These are phyloP conservation scores for Starmerella bombicola DNA, from an alignment of 805 yeast genomes.

Conservation along the genomic window DNA sequence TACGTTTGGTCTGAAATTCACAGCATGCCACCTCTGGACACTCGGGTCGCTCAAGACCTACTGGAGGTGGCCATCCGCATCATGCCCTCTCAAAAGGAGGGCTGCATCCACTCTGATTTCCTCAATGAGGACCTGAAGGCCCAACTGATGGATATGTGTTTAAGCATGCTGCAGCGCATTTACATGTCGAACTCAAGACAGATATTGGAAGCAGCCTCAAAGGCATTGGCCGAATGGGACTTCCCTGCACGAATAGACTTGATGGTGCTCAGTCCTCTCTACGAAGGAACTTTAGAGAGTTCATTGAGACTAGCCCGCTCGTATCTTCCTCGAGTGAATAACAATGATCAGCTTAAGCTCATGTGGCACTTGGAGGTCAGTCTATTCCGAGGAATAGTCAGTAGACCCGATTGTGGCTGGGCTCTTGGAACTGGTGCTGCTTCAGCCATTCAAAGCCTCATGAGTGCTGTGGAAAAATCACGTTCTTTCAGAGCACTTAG, in stretches of 20 bases:
- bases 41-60: constrained; percentile 2
- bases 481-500: constrained; percentile 4
- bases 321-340: constrained; percentile 1
- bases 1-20: constrained; percentile 2
- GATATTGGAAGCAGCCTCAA: not conserved
- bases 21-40: constrained; percentile 8
- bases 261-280: not conserved
- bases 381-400: not conserved
- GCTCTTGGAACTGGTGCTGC: not conserved
- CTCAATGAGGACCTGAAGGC: too few species aligned
- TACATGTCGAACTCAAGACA: constrained; percentile 5
- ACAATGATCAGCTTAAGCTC: constrained; percentile 1
- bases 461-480: not conserved
- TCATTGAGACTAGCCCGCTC: not conserved
- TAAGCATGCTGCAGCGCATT: constrained; percentile 8
- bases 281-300: not conserved
- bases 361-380: not conserved
- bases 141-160: not conserved
- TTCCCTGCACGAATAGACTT: not conserved
- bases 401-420: not conserved
- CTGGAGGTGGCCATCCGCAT: constrained; percentile 1
- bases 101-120: not conserved
- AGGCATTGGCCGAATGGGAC: constrained; percentile 1
- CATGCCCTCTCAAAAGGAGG: constrained; percentile 1
- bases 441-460: not conserved